Percentiles rank a stretch among this genome's conserved stretches.
phyloP scores from a whole-genome alignment of 768 basidiomycete species.

The Dendrothele bispora region DNA sequence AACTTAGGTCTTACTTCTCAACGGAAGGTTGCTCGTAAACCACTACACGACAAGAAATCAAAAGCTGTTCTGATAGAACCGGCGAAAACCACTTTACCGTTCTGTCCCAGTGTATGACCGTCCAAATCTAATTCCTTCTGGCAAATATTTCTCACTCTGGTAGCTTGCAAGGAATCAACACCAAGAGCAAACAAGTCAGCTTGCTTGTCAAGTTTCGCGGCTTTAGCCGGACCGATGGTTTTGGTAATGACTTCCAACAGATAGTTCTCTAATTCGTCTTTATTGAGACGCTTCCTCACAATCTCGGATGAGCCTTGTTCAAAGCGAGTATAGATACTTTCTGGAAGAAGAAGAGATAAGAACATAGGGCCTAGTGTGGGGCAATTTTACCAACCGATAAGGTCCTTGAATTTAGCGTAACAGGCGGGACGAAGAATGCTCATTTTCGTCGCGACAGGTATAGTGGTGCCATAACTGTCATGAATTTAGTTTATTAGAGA shows the following conservation, averaged over 20 bases:
- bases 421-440: slow-evolving; percentile 48
- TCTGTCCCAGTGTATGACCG: slow-evolving; percentile 32
- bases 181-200: slow-evolving; percentile 49
- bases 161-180: slow-evolving; percentile 53
- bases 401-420: slow-evolving; percentile 47
- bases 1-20: slow-evolving; percentile 25
- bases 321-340: slow-evolving; percentile 37
- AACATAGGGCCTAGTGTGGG: neutral
- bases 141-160: slow-evolving; percentile 47
- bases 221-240: slow-evolving; percentile 32
- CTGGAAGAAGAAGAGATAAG: slow-evolving; percentile 9
- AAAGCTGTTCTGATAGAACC: slow-evolving; percentile 9
- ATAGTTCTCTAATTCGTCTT: slow-evolving; percentile 33
- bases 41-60: slow-evolving; percentile 22
- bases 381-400: slow-evolving; percentile 35
- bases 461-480: slow-evolving; percentile 34
- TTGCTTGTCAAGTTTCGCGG: slow-evolving; percentile 25
- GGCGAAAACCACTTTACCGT: slow-evolving; percentile 17
- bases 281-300: slow-evolving; percentile 21
- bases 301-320: slow-evolving; percentile 35
- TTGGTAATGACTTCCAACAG: slow-evolving; percentile 32
- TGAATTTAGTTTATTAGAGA: no score
- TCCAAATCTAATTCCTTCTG: slow-evolving; percentile 38
- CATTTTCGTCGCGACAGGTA: slow-evolving; percentile 54
- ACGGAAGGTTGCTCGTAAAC: slow-evolving; percentile 54